Evolutionary conservation across 2,329 filamentous ascomycete species (phyloP).

Genomic region (Sporothrix globosa): DNA sequence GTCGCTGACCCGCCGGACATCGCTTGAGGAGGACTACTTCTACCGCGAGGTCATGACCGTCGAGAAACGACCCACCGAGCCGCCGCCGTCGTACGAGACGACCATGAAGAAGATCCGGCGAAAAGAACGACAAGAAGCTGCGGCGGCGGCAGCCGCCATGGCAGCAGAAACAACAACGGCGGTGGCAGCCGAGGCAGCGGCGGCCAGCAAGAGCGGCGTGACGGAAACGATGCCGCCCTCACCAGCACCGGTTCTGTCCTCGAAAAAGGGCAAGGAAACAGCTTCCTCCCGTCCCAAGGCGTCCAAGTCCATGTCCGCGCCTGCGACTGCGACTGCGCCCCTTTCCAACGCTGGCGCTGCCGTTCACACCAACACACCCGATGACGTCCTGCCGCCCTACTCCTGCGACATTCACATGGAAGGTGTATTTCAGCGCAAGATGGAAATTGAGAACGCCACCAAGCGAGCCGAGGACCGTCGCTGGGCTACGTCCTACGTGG

Average conservation of each 20-base stretch:
- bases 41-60: constrained; percentile 57
- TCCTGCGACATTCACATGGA: constrained; percentile 60
- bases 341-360: background rate
- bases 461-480: constrained; percentile 64
- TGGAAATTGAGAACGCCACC: constrained; percentile 67
- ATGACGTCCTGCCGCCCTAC: constrained; percentile 59
- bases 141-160: background rate
- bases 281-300: background rate
- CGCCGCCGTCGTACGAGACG: constrained; percentile 53
- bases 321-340: constrained; percentile 1
- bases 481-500: constrained; percentile 66
- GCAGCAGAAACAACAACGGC: background rate
- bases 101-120: constrained; percentile 40
- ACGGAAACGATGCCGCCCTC: constrained; percentile 16
- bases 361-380: constrained; percentile 24
- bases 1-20: constrained; percentile 51
- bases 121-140: constrained; percentile 35
- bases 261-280: constrained; percentile 32
- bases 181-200: background rate
- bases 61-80: constrained; percentile 49
- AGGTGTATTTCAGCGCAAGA: constrained; percentile 64
- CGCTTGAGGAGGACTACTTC: constrained; percentile 59
- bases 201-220: background rate
- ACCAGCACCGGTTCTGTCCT: background rate
- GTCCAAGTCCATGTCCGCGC: background rate